Percentiles rank a stretch among this genome's conserved stretches.
These are phyloP conservation scores for Geranomyces michiganensis DNA, from an alignment of 192 early-diverging fungal species.

Conservation along the genomic window DNA sequence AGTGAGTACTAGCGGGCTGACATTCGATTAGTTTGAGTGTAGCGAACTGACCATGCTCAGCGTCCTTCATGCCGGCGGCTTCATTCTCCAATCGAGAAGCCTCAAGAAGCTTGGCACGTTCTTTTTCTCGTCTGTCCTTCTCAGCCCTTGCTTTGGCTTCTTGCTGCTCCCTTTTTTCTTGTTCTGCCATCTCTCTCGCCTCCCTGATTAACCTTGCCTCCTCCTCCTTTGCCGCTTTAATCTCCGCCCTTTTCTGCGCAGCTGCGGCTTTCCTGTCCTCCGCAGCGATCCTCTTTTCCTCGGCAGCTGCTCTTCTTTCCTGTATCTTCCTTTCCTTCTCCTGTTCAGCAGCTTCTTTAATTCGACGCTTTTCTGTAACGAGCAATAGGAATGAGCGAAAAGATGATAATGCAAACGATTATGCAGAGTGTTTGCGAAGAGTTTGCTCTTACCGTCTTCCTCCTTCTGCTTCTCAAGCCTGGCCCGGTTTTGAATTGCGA, in stretches of 20 bases:
- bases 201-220: not conserved
- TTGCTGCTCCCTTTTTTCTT: slow-evolving; percentile 3
- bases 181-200: not conserved
- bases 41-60: too few relatives aligned
- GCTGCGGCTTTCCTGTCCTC: not conserved
- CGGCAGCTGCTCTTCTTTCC: not conserved
- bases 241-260: not conserved
- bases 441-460: not conserved
- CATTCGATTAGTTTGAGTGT: too few relatives aligned
- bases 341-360: slow-evolving; percentile 3
- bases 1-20: too few relatives aligned
- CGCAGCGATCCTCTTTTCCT: not conserved
- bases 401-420: too few relatives aligned
- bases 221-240: not conserved
- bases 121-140: not conserved
- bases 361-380: not conserved
- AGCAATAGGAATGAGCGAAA: too few relatives aligned
- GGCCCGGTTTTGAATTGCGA: not conserved
- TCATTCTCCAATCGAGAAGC: too few relatives aligned
- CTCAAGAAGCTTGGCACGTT: too few relatives aligned
- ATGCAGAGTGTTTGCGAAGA: too few relatives aligned
- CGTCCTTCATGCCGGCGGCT: too few relatives aligned
- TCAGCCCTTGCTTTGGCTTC: not conserved
- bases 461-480: not conserved
- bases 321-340: not conserved